These are phyloP conservation scores for Penicillium goetzii DNA, from an alignment of 495 filamentous ascomycete genomes.

Conservation along the genomic window DNA sequence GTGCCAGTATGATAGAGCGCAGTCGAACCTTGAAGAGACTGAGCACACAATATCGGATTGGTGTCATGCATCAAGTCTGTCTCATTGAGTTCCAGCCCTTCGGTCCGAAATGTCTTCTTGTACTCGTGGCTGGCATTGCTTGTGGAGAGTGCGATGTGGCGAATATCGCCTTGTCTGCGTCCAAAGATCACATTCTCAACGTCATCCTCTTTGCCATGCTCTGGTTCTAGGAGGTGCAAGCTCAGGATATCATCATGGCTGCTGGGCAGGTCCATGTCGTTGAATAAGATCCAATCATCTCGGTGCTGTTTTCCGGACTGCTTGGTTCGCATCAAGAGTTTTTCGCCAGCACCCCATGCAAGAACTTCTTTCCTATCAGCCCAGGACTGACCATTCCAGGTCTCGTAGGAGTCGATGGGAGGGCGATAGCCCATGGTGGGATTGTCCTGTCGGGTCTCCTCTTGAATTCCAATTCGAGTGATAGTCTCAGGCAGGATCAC, in stretches of 20 bases:
- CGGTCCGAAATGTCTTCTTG: constrained; percentile 40
- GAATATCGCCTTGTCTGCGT: constrained; percentile 44
- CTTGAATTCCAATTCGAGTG: constrained; percentile 34
- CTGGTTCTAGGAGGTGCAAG: constrained; percentile 54
- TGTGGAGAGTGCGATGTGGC: constrained; percentile 41
- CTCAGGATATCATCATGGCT: constrained; percentile 68
- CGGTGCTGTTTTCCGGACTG: constrained; percentile 26
- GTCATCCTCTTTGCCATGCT: constrained; percentile 32
- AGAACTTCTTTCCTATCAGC: constrained; percentile 59
- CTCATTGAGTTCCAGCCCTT: constrained; percentile 34
- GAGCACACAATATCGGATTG: constrained; percentile 50
- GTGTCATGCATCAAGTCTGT: constrained; percentile 38
- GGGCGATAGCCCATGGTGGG: constrained; percentile 69
- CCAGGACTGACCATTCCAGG: constrained; percentile 56
- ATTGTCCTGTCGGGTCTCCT: constrained; percentile 40
- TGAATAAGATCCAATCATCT: constrained; percentile 55
- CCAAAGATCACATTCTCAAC: constrained; percentile 47
- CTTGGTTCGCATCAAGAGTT: constrained; percentile 54
- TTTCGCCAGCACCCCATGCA: constrained; percentile 64
- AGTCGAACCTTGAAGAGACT: constrained; percentile 46
- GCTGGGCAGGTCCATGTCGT: constrained; percentile 52
- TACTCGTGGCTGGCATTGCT: constrained; percentile 30
- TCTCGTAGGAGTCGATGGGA: constrained; percentile 63
- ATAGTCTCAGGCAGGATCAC: constrained; percentile 47
- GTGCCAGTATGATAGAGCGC: constrained; percentile 50